Evolutionary conservation across 129 eudicot genomes (phyloP).

Genomic region (Lactuca saligna): DNA sequence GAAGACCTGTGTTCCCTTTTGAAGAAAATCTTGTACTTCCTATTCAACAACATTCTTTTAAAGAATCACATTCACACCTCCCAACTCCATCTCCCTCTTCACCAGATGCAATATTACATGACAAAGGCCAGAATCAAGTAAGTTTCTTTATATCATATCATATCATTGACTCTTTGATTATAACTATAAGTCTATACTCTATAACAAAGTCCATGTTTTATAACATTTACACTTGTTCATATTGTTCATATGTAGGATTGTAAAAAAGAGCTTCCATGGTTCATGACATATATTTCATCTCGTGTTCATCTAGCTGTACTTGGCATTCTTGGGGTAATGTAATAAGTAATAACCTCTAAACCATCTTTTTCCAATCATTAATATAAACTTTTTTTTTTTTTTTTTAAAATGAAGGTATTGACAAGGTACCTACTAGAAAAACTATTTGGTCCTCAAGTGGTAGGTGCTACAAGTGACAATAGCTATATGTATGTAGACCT

Average conservation of each 20-base stretch:
- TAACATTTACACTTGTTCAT: too few relatives aligned
- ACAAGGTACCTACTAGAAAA: conserved; percentile 71
- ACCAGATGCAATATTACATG: conserved; percentile 33
- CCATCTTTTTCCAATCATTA: background rate
- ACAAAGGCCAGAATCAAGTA: conserved; percentile 37
- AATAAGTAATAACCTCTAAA: conserved; percentile 16
- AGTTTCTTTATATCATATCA: conserved; percentile 17
- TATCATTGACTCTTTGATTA: background rate
- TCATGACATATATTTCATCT: conserved; percentile 52
- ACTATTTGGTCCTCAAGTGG: conserved; percentile 67
- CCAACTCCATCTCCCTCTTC: conserved; percentile 42
- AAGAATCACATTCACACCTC: conserved; percentile 28
- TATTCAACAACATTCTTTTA: conserved; percentile 38
- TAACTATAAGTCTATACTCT: too few relatives aligned
- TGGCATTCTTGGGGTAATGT: conserved; percentile 82
- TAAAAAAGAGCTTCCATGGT: conserved; percentile 44
- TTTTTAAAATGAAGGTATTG: conserved; percentile 51
- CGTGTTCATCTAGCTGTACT: conserved; percentile 68
- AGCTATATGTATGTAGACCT: conserved; percentile 84
- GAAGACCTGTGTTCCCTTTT: conserved; percentile 25
- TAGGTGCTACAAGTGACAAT: conserved; percentile 65
- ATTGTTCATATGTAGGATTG: conserved; percentile 37
- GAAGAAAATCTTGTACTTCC: conserved; percentile 53
- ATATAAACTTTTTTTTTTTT: background rate
- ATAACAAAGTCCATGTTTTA: background rate